Percentiles rank a stretch among this genome's conserved stretches.
These are phyloP conservation scores for Calonectria crousiana DNA, from an alignment of 2,329 filamentous ascomycete species.

Conservation along the genomic window DNA sequence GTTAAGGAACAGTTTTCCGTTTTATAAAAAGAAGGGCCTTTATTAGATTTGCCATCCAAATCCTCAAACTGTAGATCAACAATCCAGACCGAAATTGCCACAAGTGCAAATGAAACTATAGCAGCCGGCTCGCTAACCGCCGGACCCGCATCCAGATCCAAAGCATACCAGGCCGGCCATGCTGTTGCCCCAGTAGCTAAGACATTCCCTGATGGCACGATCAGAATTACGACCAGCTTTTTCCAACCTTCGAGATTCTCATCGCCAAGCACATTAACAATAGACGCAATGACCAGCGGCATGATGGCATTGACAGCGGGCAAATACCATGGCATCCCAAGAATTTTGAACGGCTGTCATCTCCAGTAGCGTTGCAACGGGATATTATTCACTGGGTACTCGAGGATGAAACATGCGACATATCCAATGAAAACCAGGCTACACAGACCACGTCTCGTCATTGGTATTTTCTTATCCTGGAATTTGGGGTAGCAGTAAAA, in stretches of 20 bases:
- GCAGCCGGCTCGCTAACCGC: not conserved
- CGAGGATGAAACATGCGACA: not conserved
- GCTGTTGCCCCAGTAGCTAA: not conserved
- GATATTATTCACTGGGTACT: not conserved
- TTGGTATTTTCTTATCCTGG: not conserved
- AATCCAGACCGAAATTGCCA: not conserved
- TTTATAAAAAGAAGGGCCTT: not conserved
- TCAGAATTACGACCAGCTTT: not conserved
- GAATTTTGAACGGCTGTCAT: not conserved
- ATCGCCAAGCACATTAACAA: not conserved
- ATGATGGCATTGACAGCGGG: not conserved
- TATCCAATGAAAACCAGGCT: not conserved
- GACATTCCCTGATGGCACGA: not conserved
- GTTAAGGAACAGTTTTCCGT: not conserved
- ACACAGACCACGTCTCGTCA: not conserved
- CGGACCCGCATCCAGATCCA: not conserved
- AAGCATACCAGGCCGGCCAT: not conserved
- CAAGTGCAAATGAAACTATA: not conserved
- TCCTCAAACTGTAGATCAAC: not conserved
- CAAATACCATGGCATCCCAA: not conserved
- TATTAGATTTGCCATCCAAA: not conserved
- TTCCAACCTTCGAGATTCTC: not conserved
- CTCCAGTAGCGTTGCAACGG: not conserved
- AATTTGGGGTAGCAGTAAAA: not conserved
- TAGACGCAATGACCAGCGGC: not conserved